phyloP scores from a whole-genome alignment of 495 filamentous ascomycete genomes.

The Penicilliopsis zonata region DNA sequence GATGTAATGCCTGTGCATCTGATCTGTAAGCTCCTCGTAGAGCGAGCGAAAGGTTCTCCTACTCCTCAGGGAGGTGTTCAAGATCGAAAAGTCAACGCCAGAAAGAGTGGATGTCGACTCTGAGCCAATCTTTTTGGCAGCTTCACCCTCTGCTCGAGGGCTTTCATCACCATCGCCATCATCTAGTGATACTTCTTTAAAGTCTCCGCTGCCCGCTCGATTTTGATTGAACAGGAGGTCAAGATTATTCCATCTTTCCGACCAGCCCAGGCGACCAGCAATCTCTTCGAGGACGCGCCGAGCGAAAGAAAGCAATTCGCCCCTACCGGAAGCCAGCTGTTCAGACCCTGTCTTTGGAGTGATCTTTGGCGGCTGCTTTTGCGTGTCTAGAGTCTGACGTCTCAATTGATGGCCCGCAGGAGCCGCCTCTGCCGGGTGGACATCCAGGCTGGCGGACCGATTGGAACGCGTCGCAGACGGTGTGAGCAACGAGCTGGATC shows the following conservation, averaged over 20 bases:
- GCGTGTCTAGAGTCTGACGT: background rate
- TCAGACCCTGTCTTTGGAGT: slow-evolving; percentile 54
- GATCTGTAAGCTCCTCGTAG: slow-evolving; percentile 61
- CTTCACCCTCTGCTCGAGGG: too few species aligned
- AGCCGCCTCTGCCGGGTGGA: slow-evolving; percentile 4
- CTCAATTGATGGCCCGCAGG: too few species aligned
- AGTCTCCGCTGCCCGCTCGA: slow-evolving; percentile 38
- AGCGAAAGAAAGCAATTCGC: slow-evolving; percentile 68
- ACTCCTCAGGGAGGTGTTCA: slow-evolving; percentile 20
- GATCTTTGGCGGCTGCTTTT: slow-evolving; percentile 11
- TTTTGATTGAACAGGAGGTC: slow-evolving; percentile 38
- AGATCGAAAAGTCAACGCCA: slow-evolving; percentile 17
- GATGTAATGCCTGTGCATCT: slow-evolving; percentile 59
- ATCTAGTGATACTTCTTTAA: slow-evolving; percentile 30
- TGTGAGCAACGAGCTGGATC: slow-evolving; percentile 31
- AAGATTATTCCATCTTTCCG: slow-evolving; percentile 59
- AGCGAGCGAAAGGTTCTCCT: slow-evolving; percentile 38
- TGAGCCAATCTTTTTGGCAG: slow-evolving; percentile 9
- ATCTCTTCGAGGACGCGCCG: slow-evolving; percentile 65
- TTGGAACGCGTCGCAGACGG: slow-evolving; percentile 10
- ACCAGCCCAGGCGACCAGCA: slow-evolving; percentile 64
- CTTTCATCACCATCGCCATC: slow-evolving; percentile 9
- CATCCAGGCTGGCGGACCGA: slow-evolving; percentile 17
- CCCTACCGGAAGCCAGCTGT: slow-evolving; percentile 71
- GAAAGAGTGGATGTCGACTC: slow-evolving; percentile 27